A percentile compares a stretch with the other conserved stretches of the same genome.
phyloP scores from a whole-genome alignment of 805 yeast genomes.

The Barnettozyma botsteinii region DNA sequence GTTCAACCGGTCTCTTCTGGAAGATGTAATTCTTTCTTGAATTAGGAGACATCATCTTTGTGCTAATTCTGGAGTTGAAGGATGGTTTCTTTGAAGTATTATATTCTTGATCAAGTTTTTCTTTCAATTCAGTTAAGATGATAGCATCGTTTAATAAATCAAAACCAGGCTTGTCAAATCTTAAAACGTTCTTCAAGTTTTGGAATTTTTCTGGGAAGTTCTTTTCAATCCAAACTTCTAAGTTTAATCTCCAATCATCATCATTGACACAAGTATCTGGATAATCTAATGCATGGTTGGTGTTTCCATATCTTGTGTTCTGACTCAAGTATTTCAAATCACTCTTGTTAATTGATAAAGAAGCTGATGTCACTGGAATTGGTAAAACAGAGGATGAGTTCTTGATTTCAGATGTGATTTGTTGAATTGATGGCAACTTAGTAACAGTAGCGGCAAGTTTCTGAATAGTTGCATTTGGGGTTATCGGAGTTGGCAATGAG shows the following conservation, averaged over 20 bases:
- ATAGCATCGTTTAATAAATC: constrained; percentile 26
- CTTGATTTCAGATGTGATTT: constrained; percentile 9
- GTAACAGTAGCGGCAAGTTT: constrained; percentile 24
- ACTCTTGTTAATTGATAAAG: constrained; percentile 9
- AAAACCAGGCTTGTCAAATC: constrained; percentile 27
- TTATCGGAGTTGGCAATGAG: constrained; percentile 11
- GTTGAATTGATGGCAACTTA: constrained; percentile 11
- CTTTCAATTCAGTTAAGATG: constrained; percentile 23
- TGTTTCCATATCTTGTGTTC: constrained; percentile 15
- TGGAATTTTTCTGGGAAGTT: constrained; percentile 35
- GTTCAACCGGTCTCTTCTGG: constrained; percentile 10
- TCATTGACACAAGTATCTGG: constrained; percentile 34
- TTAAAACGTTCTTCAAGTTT: constrained; percentile 33
- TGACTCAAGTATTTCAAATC: constrained; percentile 18
- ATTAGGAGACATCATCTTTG: constrained; percentile 21
- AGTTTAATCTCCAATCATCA: constrained; percentile 39
- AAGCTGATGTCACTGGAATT: constrained; percentile 1
- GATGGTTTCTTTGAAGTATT: constrained; percentile 20
- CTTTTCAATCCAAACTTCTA: constrained; percentile 36
- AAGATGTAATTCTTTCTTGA: constrained; percentile 10
- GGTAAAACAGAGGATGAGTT: neutral
- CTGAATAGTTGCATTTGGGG: constrained; percentile 8
- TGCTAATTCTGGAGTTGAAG: constrained; percentile 27
- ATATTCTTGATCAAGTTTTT: constrained; percentile 19
- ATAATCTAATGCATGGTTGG: constrained; percentile 20